Conservation (phyloP, 2,329 filamentous ascomycete species). For the Sclerotinia trifoliorum region DNA sequence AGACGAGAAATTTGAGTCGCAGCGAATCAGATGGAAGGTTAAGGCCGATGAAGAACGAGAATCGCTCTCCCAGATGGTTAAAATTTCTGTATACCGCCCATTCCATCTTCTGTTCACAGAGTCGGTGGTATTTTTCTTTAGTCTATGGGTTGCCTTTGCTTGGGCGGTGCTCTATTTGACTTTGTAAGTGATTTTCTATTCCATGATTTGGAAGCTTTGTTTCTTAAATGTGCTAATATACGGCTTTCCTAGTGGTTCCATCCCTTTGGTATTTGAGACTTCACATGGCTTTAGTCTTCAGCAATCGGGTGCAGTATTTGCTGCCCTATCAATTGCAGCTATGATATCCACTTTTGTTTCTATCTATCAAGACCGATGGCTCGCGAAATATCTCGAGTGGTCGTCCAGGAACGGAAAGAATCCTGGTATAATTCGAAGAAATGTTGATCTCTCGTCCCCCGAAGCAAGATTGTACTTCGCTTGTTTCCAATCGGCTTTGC, state of each 20-base stretch:
- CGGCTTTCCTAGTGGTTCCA: conserved; percentile 49
- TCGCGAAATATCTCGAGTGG: conserved; percentile 47
- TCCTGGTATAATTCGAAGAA: conserved; percentile 26
- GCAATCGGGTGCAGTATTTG: conserved; percentile 70
- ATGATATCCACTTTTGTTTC: conserved; percentile 66
- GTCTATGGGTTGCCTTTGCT: conserved; percentile 82
- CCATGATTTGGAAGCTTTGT: not conserved
- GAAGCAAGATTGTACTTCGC: conserved; percentile 82
- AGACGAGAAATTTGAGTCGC: conserved; percentile 38
- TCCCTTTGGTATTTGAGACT: conserved; percentile 72
- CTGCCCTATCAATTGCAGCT: conserved; percentile 66
- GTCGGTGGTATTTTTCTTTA: conserved; percentile 81
- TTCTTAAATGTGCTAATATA: conserved; percentile 6
- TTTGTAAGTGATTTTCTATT: conserved; percentile 46
- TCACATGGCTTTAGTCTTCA: conserved; percentile 67
- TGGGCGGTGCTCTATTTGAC: conserved; percentile 89
- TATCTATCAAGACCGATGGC: conserved; percentile 69
- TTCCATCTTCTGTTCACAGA: conserved; percentile 77
- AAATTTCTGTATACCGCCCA: conserved; percentile 71
- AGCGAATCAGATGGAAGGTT: conserved; percentile 76
- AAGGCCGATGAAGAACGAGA: conserved; percentile 74
- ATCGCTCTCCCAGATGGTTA: conserved; percentile 67
- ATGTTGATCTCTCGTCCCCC: conserved; percentile 49
- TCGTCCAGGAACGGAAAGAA: conserved; percentile 26
- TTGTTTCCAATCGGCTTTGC: conserved; percentile 70